These are phyloP conservation scores for Brettanomyces sp. DNA, from an alignment of 805 yeast genomes.

Conservation along the genomic window DNA sequence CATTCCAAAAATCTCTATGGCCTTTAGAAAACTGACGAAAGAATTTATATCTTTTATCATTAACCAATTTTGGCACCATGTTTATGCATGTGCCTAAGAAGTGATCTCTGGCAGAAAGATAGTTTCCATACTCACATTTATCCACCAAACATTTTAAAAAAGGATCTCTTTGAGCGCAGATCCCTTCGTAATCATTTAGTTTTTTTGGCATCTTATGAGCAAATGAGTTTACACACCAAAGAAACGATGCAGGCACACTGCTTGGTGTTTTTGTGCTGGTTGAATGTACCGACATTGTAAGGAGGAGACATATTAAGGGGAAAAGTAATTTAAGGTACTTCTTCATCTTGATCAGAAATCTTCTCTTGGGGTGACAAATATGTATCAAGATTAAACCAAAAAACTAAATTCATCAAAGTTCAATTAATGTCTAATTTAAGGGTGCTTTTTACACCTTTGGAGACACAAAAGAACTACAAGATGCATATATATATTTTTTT, in stretches of 20 bases:
- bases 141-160: constrained; percentile 32
- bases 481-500: too few species aligned
- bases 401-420: too few species aligned
- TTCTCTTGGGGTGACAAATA: too few species aligned
- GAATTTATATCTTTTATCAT: constrained; percentile 9
- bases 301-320: background rate
- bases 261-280: background rate
- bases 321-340: too few species aligned
- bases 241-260: constrained; percentile 17
- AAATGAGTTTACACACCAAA: constrained; percentile 13
- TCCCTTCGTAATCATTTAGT: constrained; percentile 21
- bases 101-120: constrained; percentile 39
- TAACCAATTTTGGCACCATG: constrained; percentile 18
- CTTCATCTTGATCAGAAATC: too few species aligned
- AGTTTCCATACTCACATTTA: constrained; percentile 33
- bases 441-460: too few species aligned
- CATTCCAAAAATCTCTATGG: constrained; percentile 6
- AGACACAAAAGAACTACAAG: too few species aligned
- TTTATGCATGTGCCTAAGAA: constrained; percentile 39
- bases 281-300: background rate
- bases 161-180: constrained; percentile 22
- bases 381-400: too few species aligned
- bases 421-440: too few species aligned
- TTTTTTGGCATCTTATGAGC: constrained; percentile 13
- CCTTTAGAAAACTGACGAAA: constrained; percentile 1